These are phyloP conservation scores for Chaetomium globosum DNA, from an alignment of 2,329 filamentous ascomycete species.

Conservation along the genomic window DNA sequence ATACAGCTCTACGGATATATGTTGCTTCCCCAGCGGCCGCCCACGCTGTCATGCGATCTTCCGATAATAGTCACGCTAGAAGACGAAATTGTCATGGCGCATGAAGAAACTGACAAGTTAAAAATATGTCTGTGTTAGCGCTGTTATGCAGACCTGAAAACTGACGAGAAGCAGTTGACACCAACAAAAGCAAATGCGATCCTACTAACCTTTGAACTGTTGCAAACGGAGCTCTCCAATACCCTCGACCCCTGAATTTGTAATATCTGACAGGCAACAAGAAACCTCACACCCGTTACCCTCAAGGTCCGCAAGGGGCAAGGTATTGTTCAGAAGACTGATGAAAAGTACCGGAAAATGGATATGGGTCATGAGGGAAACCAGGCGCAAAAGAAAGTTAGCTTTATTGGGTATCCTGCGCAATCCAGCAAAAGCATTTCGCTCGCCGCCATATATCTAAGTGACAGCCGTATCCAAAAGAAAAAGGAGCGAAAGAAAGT, in stretches of 20 bases:
- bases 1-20: not conserved
- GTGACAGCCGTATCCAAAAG: not conserved
- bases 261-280: not conserved
- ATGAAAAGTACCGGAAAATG: not conserved
- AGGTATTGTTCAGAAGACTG: not conserved
- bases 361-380: not conserved
- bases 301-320: too few species aligned
- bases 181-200: too few species aligned
- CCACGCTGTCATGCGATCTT: not conserved
- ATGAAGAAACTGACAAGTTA: too few species aligned
- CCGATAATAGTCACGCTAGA: not conserved
- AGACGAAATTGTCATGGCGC: too few species aligned
- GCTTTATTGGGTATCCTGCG: slow-evolving; percentile 20
- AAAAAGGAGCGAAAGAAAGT: not conserved
- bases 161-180: too few species aligned
- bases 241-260: not conserved
- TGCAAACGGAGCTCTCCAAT: not conserved
- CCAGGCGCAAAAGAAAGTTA: not conserved
- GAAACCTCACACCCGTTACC: not conserved
- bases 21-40: not conserved
- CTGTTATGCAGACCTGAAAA: too few species aligned
- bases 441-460: not conserved
- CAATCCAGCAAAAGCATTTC: slow-evolving; percentile 1
- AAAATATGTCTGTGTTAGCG: too few species aligned
- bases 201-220: too few species aligned